Evolutionary conservation across 441 rosid genomes (phyloP), one percentile per base, ranked within the genome.

Genomic region (Eutrema salsugineum): DNA sequence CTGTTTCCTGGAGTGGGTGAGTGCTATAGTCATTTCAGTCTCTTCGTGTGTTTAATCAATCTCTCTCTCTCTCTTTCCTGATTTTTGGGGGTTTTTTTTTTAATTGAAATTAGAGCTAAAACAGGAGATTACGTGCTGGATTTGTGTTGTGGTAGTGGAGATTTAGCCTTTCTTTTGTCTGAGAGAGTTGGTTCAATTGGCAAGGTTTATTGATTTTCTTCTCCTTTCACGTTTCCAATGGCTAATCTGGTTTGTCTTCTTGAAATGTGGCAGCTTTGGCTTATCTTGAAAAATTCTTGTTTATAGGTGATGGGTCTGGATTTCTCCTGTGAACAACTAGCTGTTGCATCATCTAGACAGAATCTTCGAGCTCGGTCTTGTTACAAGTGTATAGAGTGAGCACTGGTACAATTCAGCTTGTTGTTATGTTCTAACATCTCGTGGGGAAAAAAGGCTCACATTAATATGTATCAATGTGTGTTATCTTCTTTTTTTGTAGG

Each of bases 111-210:
- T 81, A 93, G 96, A 32, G 90, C 89, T 0, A 86, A 81, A 76
- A 47, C 7, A 66, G 97, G 94, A 39, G 97, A 88, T 50, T 16
- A 55, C 33, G 91, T 83, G 70, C 78, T 94, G 82, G 97, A 94
- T 80, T 76, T 94, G 85, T 94, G 97, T 65, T 90, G 94, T 77
- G 94, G 94, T 78, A 91, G 93, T 77, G 97, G 97, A 28, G 96
- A 88, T 81, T 81, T 91, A 44, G 81, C 99, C 2, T 91, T 91
- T 83, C 85, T 91, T 43, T 61, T 90, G 81, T 88, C 97, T 4
- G 90, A 91, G 81, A 86, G 83, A 83, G 90, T 88, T 71, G 92
- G 87, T 51, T 19, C 77, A 15, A 33, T n/a, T 28, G 97, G 97
- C 77, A 86, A 86, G 90, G 97, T 94, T 68, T 11, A 56, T 33